phyloP scores from a whole-genome alignment of 768 basidiomycete genomes.

The Leccinum uliginosum region DNA sequence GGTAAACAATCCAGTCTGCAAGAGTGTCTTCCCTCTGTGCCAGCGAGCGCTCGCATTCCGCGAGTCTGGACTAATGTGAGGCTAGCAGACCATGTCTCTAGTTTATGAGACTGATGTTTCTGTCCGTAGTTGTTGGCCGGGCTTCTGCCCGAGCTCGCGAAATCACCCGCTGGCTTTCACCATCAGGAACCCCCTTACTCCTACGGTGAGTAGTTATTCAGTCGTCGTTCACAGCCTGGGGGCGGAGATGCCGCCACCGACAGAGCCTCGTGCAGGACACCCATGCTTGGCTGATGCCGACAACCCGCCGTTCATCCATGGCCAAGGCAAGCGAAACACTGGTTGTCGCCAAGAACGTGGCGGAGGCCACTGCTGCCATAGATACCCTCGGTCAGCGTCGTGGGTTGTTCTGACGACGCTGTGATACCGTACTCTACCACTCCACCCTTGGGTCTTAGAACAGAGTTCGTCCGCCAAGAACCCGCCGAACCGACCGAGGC shows the following conservation, averaged over 20 bases:
- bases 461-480: slow-evolving; percentile 1
- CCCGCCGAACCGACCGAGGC: not conserved
- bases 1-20: not conserved
- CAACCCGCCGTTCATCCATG: not conserved
- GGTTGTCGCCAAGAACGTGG: slow-evolving; percentile 2
- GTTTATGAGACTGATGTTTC: not conserved
- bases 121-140: slow-evolving; percentile 17
- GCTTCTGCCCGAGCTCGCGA: slow-evolving; percentile 22
- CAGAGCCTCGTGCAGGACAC: not conserved
- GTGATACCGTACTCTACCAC: not conserved
- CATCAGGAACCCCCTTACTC: slow-evolving; percentile 26
- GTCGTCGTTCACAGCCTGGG: slow-evolving; percentile 25
- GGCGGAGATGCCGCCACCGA: slow-evolving; percentile 8
- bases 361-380: not conserved
- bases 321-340: not conserved
- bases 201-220: slow-evolving; percentile 20
- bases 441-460: not conserved
- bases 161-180: slow-evolving; percentile 16
- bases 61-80: slow-evolving; percentile 30
- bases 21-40: not conserved
- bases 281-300: not conserved
- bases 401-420: not conserved
- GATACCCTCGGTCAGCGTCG: slow-evolving; percentile 5
- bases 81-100: not conserved
- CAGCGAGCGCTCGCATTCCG: slow-evolving; percentile 8